These are phyloP conservation scores for Tieghemostelium lacteum DNA, from an alignment of 78 protist genomes.

Conservation along the genomic window DNA sequence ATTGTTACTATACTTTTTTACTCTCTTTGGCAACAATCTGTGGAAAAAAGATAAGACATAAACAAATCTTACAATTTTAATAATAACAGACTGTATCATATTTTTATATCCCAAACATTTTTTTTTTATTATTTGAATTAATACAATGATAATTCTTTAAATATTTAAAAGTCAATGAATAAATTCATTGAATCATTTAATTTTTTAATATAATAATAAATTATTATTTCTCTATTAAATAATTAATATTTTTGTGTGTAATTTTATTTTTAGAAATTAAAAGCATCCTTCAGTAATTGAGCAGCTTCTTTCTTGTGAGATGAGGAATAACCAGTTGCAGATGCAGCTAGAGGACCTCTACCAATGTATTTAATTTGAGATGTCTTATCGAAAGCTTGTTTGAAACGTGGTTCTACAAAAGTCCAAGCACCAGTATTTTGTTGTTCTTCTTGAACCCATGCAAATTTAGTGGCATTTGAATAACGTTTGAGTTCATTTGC, in stretches of 20 bases:
- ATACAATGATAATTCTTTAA: too few relatives aligned
- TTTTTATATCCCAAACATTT: too few relatives aligned
- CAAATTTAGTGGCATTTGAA: slow-evolving; percentile 62
- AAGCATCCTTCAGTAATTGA: slow-evolving; percentile 54
- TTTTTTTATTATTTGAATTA: too few relatives aligned
- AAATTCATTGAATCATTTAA: not conserved
- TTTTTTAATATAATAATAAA: not conserved
- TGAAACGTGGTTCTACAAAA: slow-evolving; percentile 90
- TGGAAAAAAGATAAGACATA: too few relatives aligned
- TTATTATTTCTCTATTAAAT: not conserved
- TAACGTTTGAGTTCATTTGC: slow-evolving; percentile 33
- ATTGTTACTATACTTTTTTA: too few relatives aligned
- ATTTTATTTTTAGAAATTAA: slow-evolving; percentile 21
- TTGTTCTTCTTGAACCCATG: slow-evolving; percentile 97
- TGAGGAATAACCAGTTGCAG: slow-evolving; percentile 52
- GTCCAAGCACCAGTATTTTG: slow-evolving; percentile 93
- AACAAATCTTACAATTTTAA: too few relatives aligned
- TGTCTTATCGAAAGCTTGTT: slow-evolving; percentile 29
- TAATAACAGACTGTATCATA: too few relatives aligned
- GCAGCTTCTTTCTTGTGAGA: slow-evolving; percentile 69
- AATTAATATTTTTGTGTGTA: not conserved
- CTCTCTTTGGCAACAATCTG: too few relatives aligned
- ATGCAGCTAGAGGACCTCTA: slow-evolving; percentile 62
- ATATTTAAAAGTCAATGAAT: not conserved
- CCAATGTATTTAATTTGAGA: slow-evolving; percentile 56